phyloP scores from a whole-genome alignment of 345 rosid species.

The Eucalyptus camaldulensis region DNA sequence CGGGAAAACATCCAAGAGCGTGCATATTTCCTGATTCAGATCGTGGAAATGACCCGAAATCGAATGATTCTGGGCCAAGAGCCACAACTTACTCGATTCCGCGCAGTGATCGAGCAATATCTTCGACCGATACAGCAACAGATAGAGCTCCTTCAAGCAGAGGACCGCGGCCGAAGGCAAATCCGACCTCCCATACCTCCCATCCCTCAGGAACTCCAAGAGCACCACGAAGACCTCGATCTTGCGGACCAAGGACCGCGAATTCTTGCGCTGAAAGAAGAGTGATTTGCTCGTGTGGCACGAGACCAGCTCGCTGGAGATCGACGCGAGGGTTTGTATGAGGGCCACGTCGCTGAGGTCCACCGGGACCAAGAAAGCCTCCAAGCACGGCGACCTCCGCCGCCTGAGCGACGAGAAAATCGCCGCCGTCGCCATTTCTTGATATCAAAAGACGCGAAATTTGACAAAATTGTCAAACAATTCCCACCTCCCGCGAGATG shows the following conservation, averaged over 20 bases:
- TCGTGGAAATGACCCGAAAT: constrained; percentile 95
- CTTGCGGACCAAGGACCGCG: constrained; percentile 63
- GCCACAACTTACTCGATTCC: constrained; percentile 86
- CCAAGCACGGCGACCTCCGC: constrained; percentile 67
- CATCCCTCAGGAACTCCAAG: constrained; percentile 51
- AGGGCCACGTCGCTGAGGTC: constrained; percentile 65
- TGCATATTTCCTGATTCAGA: constrained; percentile 73
- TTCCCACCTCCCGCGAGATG: neutral
- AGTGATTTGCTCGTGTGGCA: constrained; percentile 24
- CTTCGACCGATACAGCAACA: constrained; percentile 78
- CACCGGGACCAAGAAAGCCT: constrained; percentile 78
- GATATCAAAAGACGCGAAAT: neutral
- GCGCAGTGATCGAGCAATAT: constrained; percentile 71
- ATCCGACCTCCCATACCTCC: constrained; percentile 21
- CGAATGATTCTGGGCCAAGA: constrained; percentile 67
- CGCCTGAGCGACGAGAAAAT: constrained; percentile 75
- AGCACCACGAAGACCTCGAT: constrained; percentile 53
- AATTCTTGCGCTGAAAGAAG: constrained; percentile 62
- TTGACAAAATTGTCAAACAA: neutral
- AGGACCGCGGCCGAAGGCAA: constrained; percentile 38
- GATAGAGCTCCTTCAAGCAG: constrained; percentile 83
- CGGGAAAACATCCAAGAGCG: constrained; percentile 89
- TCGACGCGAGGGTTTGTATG: constrained; percentile 45
- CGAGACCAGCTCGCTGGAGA: constrained; percentile 51
- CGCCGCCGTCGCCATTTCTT: constrained; percentile 65